Evolutionary conservation across 768 basidiomycete species (phyloP).

Genomic region (Podaxis sp.): DNA sequence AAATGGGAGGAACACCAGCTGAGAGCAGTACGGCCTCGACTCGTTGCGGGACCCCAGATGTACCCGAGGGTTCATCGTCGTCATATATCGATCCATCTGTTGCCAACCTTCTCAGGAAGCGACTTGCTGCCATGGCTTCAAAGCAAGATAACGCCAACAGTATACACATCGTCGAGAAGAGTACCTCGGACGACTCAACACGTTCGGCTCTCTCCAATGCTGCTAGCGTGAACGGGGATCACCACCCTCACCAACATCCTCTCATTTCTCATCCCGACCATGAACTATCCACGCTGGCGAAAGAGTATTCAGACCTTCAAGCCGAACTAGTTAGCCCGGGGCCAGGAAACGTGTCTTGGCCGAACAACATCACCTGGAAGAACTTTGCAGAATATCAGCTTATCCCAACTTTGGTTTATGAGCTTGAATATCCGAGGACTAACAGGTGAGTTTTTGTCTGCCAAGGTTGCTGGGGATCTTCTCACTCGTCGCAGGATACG

Average conservation of each 20-base stretch:
- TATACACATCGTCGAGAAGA: slow-evolving; percentile 11
- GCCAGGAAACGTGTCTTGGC: slow-evolving; percentile 69
- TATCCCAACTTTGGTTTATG: slow-evolving; percentile 92
- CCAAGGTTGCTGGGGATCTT: neutral
- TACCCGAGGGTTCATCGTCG: slow-evolving; percentile 44
- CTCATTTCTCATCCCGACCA: slow-evolving; percentile 67
- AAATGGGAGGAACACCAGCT: slow-evolving; percentile 21
- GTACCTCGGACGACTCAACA: neutral
- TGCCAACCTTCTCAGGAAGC: slow-evolving; percentile 54
- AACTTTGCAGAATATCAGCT: slow-evolving; percentile 87
- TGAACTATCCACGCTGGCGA: slow-evolving; percentile 66
- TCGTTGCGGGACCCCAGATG: slow-evolving; percentile 42
- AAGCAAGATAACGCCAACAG: slow-evolving; percentile 22
- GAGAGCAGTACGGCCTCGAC: slow-evolving; percentile 30
- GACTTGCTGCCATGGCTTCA: slow-evolving; percentile 45
- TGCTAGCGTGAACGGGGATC: slow-evolving; percentile 8
- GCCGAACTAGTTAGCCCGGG: slow-evolving; percentile 77
- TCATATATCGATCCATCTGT: slow-evolving; percentile 56
- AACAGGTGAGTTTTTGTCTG: slow-evolving; percentile 51
- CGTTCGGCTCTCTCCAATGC: neutral
- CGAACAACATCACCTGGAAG: slow-evolving; percentile 76
- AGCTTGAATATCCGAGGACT: slow-evolving; percentile 94
- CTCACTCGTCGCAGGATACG: slow-evolving; percentile 47
- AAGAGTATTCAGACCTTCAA: slow-evolving; percentile 73
- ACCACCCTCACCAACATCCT: slow-evolving; percentile 36